Evolutionary conservation across 2,329 filamentous ascomycete genomes (phyloP).

Genomic region (Penicillium aurantiogriseum): DNA sequence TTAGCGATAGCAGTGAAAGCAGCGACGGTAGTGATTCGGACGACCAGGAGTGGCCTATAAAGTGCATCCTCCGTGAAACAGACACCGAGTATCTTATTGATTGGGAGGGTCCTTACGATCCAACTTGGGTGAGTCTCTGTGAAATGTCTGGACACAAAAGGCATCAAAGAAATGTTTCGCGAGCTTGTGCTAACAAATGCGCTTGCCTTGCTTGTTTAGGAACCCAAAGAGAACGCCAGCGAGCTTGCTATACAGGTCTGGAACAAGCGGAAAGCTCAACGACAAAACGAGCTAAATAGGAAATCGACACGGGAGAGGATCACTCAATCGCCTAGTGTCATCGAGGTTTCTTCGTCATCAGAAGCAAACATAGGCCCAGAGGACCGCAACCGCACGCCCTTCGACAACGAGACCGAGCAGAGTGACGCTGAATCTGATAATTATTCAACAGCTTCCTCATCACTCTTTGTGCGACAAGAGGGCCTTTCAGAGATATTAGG

Average conservation of each 20-base stretch:
- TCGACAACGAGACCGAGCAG: background rate
- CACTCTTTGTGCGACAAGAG: background rate
- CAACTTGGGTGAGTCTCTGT: constrained; percentile 38
- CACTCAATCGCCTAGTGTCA: background rate
- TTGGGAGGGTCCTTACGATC: constrained; percentile 38
- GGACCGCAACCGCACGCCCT: background rate
- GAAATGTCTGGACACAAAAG: background rate
- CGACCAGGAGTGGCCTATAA: constrained; percentile 37
- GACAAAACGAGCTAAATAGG: constrained; percentile 5
- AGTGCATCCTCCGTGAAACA: constrained; percentile 38
- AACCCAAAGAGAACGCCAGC: constrained; percentile 38
- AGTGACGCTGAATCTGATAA: background rate
- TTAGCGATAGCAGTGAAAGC: constrained; percentile 11
- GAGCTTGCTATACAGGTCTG: constrained; percentile 30
- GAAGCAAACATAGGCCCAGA: background rate
- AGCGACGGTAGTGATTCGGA: constrained; percentile 10
- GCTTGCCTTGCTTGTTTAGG: constrained; percentile 19
- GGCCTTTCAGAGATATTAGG: background rate
- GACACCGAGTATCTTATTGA: constrained; percentile 39
- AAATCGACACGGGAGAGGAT: background rate
- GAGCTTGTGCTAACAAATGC: constrained; percentile 3
- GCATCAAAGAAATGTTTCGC: background rate
- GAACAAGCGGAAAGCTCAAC: constrained; percentile 26
- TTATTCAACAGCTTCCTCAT: background rate
- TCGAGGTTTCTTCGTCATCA: background rate